Conservation (phyloP, 2,329 filamentous ascomycete species). For the Diaporthe ampelina region DNA sequence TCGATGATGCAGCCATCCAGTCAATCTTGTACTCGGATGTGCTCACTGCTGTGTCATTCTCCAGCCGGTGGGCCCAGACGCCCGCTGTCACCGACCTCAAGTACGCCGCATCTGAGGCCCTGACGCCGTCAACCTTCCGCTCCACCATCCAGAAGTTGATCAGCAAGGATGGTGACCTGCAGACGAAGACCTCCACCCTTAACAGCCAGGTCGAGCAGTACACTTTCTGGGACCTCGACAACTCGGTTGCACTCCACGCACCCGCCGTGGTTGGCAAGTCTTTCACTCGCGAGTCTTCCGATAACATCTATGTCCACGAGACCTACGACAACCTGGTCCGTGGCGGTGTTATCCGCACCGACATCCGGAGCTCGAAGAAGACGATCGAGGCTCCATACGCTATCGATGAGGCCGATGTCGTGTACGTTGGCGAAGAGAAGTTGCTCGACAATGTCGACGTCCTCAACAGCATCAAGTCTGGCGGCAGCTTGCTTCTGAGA, state of each 20-base stretch:
- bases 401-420: constrained; percentile 82
- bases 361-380: constrained; percentile 87
- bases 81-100: constrained; percentile 86
- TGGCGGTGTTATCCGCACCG: constrained; percentile 86
- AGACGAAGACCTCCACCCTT: constrained; percentile 54
- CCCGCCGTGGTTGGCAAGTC: constrained; percentile 71
- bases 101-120: constrained; percentile 78
- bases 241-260: constrained; percentile 75
- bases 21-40: constrained; percentile 96
- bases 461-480: constrained; percentile 76
- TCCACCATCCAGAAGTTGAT: constrained; percentile 64
- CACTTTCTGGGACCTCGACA: constrained; percentile 92
- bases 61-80: constrained; percentile 72
- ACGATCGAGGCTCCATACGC: constrained; percentile 88
- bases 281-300: constrained; percentile 80
- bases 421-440: constrained; percentile 83
- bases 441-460: constrained; percentile 85
- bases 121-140: constrained; percentile 69
- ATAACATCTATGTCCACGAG: constrained; percentile 73
- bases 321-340: constrained; percentile 74
- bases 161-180: constrained; percentile 57
- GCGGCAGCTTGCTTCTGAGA: constrained; percentile 81
- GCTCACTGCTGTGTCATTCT: constrained; percentile 86
- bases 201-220: constrained; percentile 81
- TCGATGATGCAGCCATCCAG: constrained; percentile 80